Evolutionary conservation across 73 alveolate genomes (phyloP).

Genomic region (Tetrahymena elliotti): DNA sequence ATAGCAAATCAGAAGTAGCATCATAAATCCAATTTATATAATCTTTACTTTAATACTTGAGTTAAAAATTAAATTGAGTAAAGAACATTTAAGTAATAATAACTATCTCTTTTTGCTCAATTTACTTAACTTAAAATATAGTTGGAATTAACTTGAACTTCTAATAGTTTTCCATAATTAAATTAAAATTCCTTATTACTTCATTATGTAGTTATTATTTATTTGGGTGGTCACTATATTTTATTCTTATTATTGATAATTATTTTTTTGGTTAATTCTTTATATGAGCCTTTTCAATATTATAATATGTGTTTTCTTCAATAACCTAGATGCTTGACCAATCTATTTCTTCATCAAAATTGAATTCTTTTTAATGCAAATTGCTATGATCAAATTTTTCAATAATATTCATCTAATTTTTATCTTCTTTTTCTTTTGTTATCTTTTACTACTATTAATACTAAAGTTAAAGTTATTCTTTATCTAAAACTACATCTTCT

Average conservation of each 20-base stretch:
- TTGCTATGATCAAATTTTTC: neutral
- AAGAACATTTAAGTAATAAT: neutral
- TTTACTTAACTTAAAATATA: neutral
- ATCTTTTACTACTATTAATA: neutral
- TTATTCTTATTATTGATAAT: neutral
- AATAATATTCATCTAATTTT: neutral
- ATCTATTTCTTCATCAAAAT: neutral
- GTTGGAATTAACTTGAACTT: neutral
- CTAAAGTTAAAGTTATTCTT: too few relatives aligned
- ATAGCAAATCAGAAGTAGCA: neutral
- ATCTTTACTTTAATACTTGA: neutral
- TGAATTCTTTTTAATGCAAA: neutral
- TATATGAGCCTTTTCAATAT: neutral
- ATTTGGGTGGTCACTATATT: neutral
- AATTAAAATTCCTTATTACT: neutral
- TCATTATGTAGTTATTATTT: neutral
- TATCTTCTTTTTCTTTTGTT: neutral
- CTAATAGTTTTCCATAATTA: neutral
- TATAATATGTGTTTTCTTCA: neutral
- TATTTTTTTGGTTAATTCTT: neutral
- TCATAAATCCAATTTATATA: neutral
- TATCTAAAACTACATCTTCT: too few relatives aligned
- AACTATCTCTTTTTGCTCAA: neutral
- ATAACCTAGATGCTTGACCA: neutral
- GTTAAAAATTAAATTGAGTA: neutral